A percentile compares a stretch with the other conserved stretches of the same genome.
Evolutionary conservation across 768 basidiomycete species (phyloP).

Genomic region (Amanita polypyramis): DNA sequence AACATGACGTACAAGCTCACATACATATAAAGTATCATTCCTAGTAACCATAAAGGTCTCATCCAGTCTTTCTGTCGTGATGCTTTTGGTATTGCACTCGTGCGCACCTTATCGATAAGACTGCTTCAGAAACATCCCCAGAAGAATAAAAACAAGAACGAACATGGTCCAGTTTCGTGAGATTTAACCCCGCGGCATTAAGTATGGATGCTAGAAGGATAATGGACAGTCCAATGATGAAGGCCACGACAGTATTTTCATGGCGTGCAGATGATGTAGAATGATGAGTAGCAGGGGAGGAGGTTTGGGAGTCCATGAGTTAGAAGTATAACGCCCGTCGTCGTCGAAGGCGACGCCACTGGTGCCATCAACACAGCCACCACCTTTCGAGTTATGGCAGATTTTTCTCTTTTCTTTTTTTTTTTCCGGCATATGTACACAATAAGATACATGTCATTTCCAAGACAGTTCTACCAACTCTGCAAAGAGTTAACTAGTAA

Average conservation of each 20-base stretch:
- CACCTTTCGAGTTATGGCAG: neutral
- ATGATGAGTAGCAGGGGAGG: neutral
- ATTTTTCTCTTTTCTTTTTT: neutral
- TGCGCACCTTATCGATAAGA: constrained; percentile 42
- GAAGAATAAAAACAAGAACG: constrained; percentile 16
- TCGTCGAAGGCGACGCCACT: neutral
- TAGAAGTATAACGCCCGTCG: neutral
- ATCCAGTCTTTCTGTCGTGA: constrained; percentile 68
- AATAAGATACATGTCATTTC: too few relatives aligned
- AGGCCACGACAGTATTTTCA: constrained; percentile 50
- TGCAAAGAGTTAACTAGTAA: too few relatives aligned
- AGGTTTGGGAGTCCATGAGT: neutral
- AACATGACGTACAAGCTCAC: neutral
- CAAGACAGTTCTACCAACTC: too few relatives aligned
- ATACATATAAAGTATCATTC: constrained; percentile 83
- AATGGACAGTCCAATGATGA: constrained; percentile 81
- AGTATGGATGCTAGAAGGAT: constrained; percentile 77
- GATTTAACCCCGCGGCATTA: constrained; percentile 87
- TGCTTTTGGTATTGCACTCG: constrained; percentile 65
- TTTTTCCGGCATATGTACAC: too few relatives aligned
- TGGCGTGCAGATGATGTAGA: constrained; percentile 4
- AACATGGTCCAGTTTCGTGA: constrained; percentile 91
- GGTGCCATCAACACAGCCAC: too few relatives aligned
- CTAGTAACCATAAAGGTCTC: constrained; percentile 82
- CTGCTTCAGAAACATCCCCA: neutral